These are phyloP conservation scores for Penicillium aurantiogriseum DNA, from an alignment of 2,329 filamentous ascomycete genomes.

Conservation along the genomic window DNA sequence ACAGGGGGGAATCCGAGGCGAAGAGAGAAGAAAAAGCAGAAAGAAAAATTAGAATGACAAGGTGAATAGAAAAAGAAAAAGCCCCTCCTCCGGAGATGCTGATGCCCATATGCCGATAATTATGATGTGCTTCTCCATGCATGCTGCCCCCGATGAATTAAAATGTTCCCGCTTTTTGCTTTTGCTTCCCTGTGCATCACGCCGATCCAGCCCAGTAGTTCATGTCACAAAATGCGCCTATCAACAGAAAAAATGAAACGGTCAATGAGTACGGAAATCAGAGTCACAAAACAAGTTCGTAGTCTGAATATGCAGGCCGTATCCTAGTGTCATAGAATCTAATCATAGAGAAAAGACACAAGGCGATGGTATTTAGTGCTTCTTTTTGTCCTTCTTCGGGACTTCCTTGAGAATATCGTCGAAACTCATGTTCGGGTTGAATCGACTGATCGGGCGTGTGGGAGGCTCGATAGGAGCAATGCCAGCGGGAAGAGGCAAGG, in stretches of 20 bases:
- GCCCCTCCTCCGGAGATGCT: slow-evolving; percentile 17
- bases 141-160: slow-evolving; percentile 19
- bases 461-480: slow-evolving; percentile 43
- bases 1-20: slow-evolving; percentile 19
- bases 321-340: neutral
- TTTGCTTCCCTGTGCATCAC: slow-evolving; percentile 23
- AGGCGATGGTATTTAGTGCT: slow-evolving; percentile 17
- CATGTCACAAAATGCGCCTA: slow-evolving; percentile 23
- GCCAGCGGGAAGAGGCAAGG: slow-evolving; percentile 43
- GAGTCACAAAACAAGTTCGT: neutral
- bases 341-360: slow-evolving; percentile 12
- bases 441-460: slow-evolving; percentile 39
- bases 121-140: slow-evolving; percentile 19
- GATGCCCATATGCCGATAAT: slow-evolving; percentile 27
- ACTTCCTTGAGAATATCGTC: slow-evolving; percentile 48
- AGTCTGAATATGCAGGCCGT: neutral
- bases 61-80: slow-evolving; percentile 13
- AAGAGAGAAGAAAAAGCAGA: slow-evolving; percentile 9
- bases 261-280: neutral
- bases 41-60: slow-evolving; percentile 14
- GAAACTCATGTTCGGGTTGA: slow-evolving; percentile 51
- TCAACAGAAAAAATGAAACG: slow-evolving; percentile 17
- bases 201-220: slow-evolving; percentile 10
- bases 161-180: slow-evolving; percentile 17
- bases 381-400: slow-evolving; percentile 40